Conservation (phyloP, 169 alveolate species). For the Cryptosporidium ubiquitum region DNA sequence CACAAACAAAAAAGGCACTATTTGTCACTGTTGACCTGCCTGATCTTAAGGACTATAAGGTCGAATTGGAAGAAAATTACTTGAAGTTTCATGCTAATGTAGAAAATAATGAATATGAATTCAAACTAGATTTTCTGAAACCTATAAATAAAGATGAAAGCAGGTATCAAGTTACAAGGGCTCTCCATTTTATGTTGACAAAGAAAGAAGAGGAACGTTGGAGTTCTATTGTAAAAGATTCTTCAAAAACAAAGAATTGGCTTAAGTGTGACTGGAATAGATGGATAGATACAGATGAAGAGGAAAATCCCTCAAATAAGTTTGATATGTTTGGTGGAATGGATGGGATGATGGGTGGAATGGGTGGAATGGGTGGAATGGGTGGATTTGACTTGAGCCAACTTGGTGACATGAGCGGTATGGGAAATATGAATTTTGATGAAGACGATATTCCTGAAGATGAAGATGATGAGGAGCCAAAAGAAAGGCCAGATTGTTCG, state of each 20-base stretch:
- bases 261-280: slow-evolving; percentile 81
- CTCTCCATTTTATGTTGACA: slow-evolving; percentile 76
- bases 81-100: slow-evolving; percentile 74
- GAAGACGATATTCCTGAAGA: slow-evolving; percentile 44
- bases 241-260: slow-evolving; percentile 76
- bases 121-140: slow-evolving; percentile 72
- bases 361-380: slow-evolving; percentile 53
- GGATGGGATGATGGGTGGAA: slow-evolving; percentile 75
- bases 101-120: slow-evolving; percentile 67
- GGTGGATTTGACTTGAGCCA: slow-evolving; percentile 78
- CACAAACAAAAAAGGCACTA: slow-evolving; percentile 78
- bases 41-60: slow-evolving; percentile 75
- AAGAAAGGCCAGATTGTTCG: slow-evolving; percentile 4
- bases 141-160: slow-evolving; percentile 75
- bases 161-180: slow-evolving; percentile 81
- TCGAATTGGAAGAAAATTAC: slow-evolving; percentile 71
- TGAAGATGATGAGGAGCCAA: slow-evolving; percentile 55
- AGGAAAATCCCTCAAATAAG: slow-evolving; percentile 76
- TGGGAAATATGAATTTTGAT: slow-evolving; percentile 77
- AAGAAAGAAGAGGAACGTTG: slow-evolving; percentile 76
- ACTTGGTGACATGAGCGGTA: slow-evolving; percentile 77
- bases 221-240: slow-evolving; percentile 78
- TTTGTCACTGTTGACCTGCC: slow-evolving; percentile 81
- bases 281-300: slow-evolving; percentile 85
- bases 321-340: slow-evolving; percentile 77